Percentiles rank a stretch among this genome's conserved stretches.
Evolutionary conservation across 768 basidiomycete species (phyloP).

Genomic region (Pisolithus sp.): DNA sequence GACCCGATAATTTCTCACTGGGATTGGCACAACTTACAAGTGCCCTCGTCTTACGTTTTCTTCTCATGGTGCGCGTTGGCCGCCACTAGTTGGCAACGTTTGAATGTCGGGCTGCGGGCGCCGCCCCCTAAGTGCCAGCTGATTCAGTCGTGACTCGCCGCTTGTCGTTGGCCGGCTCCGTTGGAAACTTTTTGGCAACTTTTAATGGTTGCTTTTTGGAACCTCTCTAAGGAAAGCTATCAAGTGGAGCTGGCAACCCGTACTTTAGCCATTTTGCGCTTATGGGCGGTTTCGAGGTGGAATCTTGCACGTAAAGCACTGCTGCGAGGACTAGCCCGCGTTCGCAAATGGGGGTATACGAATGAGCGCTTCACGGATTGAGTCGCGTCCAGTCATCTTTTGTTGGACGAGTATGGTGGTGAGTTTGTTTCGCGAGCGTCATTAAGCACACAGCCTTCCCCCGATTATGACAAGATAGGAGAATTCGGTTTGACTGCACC

Average conservation of each 20-base stretch:
- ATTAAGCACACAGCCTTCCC: constrained; percentile 2
- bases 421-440: constrained; percentile 6
- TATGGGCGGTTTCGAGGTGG: neutral
- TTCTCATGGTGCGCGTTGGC: too few species aligned
- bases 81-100: too few species aligned
- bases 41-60: neutral
- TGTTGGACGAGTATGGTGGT: constrained; percentile 10
- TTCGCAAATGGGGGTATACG: constrained; percentile 7
- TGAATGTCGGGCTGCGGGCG: neutral
- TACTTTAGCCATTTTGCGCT: neutral
- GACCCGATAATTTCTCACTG: too few species aligned
- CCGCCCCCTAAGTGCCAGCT: neutral
- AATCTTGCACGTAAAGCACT: neutral
- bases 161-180: neutral
- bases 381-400: constrained; percentile 6
- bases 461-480: neutral
- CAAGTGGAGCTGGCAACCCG: neutral
- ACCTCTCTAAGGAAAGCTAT: neutral
- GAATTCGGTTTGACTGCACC: neutral
- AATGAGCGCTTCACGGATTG: neutral
- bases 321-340: constrained; percentile 2
- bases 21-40: too few species aligned
- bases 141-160: neutral
- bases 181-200: neutral
- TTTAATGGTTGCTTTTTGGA: neutral